phyloP scores from a whole-genome alignment of 441 rosid species.

The Cnidoscolus chayamansa region DNA sequence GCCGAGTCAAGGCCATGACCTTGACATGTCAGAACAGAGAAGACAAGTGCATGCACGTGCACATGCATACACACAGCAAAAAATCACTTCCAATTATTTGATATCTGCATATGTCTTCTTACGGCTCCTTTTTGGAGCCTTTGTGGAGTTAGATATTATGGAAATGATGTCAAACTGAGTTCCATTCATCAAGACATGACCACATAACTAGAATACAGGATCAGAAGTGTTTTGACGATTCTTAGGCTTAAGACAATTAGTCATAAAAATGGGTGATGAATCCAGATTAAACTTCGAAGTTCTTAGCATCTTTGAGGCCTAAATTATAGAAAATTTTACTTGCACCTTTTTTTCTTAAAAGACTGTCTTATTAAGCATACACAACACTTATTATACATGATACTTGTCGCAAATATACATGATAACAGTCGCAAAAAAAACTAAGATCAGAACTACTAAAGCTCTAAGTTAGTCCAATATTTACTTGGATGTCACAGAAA shows the following conservation, averaged over 20 bases:
- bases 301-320: not conserved
- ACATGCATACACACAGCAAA: not conserved
- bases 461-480: not conserved
- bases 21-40: no score
- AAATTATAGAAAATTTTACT: not conserved
- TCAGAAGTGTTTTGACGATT: not conserved
- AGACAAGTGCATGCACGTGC: no score
- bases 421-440: not conserved
- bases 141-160: not conserved
- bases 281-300: not conserved
- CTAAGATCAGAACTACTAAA: not conserved
- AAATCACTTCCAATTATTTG: not conserved
- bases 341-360: not conserved
- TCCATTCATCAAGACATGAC: not conserved
- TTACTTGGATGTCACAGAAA: not conserved
- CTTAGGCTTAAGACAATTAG: not conserved
- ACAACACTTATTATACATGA: not conserved
- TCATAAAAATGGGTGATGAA: not conserved
- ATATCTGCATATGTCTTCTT: not conserved
- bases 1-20: not conserved
- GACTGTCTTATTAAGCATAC: not conserved
- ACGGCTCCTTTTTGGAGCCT: not conserved
- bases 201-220: not conserved
- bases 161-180: not conserved
- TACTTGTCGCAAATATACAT: not conserved